Base-by-base conservation (phyloP, 495 filamentous ascomycete genomes). In the Neurospora sp. region DNA sequence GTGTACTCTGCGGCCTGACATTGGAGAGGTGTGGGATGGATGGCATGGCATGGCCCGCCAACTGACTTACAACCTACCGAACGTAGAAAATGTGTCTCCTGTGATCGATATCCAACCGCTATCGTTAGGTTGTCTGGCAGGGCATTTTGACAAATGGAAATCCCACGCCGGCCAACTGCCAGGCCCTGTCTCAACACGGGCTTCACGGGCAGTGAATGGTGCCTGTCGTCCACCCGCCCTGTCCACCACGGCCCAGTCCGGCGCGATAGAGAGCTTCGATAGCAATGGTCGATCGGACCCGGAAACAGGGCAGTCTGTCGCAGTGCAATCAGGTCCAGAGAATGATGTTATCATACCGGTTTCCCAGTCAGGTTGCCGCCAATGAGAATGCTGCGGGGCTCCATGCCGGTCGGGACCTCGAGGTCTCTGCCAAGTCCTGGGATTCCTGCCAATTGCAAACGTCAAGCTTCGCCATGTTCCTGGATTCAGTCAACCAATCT, bases 301-400 rank as follows among this genome's bases (percentile, higher is more conserved):
- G 70, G 73, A 76, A 75, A 73, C 74, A 31, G 27, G 27, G 27
- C 27, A 71, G 59, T 39, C 69, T 71, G 38, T 71, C 31, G 73
- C 53, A 61, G 53, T 35, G 53, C 22, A 61, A 61, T 31, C 27
- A 35, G 53, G 22, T 61, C 53, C 53, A 73, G 72, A 72, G 69
- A 31, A 80, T 80, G 78, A 80, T 78, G 78, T 73, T 74, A 79
- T 80, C 73, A 75, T 72, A 68, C 75, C 61, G 75, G 75, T 76
- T 76, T 73, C 71, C 47, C 53, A 47, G 59, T 45, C 71, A 41
- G 16, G 9, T 41, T 40, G 14, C 69, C 37, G 74, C 77, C 76
- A 79, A 75, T 76, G 37, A 41, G 44, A n/a, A 7, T 61, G 35
- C 4, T 35, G 53, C 31, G 73, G 74, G 69, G 45, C 68, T 31